Conservation (phyloP, 129 eudicot species). For the Centrapalus pauciflorus region DNA sequence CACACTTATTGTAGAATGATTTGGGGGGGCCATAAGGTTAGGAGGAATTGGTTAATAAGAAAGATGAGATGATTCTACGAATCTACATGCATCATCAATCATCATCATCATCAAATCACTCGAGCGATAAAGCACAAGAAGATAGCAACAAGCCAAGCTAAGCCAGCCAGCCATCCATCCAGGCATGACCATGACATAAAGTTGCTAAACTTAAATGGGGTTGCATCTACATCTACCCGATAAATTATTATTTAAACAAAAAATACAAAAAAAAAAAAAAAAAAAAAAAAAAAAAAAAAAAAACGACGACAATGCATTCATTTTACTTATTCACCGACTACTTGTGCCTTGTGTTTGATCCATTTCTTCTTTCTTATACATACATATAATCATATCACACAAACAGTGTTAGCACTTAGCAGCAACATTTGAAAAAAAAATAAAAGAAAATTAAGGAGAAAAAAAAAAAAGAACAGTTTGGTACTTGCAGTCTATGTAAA, state of each 20-base stretch:
- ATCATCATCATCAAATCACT: slow-evolving; percentile 7
- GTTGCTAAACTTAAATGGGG: slow-evolving; percentile 1
- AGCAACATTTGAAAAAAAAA: not conserved
- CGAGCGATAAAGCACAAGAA: not conserved
- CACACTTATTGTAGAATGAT: no score
- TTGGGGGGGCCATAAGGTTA: not conserved
- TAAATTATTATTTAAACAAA: no score
- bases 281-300: no score
- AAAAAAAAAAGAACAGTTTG: not conserved
- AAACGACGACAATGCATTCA: no score
- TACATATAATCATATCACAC: not conserved
- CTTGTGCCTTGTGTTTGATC: not conserved
- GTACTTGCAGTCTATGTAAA: slow-evolving; percentile 4
- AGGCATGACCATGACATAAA: slow-evolving; percentile 10
- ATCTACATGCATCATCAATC: not conserved
- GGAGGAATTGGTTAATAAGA: not conserved
- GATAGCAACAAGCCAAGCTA: slow-evolving; percentile 8
- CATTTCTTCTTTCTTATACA: not conserved
- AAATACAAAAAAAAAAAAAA: no score
- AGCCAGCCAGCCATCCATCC: no score
- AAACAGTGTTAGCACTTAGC: not conserved
- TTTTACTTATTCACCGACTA: not conserved
- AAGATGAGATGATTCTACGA: slow-evolving; percentile 7
- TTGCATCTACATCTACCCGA: no score
- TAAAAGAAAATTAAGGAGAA: no score